phyloP scores from a whole-genome alignment of 106 monocot genomes.

The Platanthera zijinensis region DNA sequence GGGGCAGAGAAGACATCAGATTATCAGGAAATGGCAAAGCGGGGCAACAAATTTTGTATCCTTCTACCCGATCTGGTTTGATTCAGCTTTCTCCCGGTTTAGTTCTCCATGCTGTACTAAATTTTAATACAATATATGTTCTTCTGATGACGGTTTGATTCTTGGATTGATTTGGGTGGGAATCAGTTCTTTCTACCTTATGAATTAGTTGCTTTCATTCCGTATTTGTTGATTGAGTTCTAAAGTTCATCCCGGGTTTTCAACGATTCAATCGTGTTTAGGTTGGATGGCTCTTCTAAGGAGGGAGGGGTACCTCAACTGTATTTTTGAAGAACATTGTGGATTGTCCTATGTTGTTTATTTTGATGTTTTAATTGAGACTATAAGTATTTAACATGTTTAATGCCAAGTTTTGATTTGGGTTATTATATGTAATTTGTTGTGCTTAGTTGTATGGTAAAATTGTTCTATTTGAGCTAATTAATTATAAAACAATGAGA shows the following conservation, averaged over 20 bases:
- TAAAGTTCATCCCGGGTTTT: background rate
- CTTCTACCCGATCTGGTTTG: slow-evolving; percentile 11
- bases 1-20: background rate
- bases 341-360: too few species aligned
- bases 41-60: slow-evolving; percentile 72
- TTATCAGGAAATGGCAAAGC: slow-evolving; percentile 37
- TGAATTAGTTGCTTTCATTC: background rate
- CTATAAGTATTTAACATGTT: too few species aligned
- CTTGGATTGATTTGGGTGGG: background rate
- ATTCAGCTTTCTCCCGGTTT: background rate
- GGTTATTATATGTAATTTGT: too few species aligned
- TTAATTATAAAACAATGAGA: too few species aligned
- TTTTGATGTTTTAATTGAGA: too few species aligned
- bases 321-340: too few species aligned
- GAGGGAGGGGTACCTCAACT: too few species aligned
- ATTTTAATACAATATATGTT: background rate
- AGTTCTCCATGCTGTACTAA: background rate
- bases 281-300: background rate
- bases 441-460: too few species aligned
- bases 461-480: too few species aligned
- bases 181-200: background rate
- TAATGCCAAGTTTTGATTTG: too few species aligned
- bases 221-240: background rate
- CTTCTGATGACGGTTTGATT: background rate
- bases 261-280: background rate